Evolutionary conservation across 352 stramenopile genomes (phyloP), one percentile per base, ranked within the genome.

Genomic region (Globisporangium ultimum): DNA sequence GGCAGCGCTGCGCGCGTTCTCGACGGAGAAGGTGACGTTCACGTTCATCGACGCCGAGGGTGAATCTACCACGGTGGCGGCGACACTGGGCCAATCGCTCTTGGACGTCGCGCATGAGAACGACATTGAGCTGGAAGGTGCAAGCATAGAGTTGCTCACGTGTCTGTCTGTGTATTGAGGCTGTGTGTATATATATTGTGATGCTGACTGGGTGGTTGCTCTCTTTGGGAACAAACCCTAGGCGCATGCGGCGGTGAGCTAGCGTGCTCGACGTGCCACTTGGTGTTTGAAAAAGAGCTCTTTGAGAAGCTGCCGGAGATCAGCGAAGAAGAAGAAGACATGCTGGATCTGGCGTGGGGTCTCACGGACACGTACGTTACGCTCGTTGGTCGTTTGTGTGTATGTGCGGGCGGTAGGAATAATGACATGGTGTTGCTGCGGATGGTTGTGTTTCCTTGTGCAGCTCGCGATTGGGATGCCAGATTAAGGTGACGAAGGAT

Each of bases 271-370:
- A 98, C 93, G 32, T 98, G 93, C 73, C 93, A 98, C 76, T 67
- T 97, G 48, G 75, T 98, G 41, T 93, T 98, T 42, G 81, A 92
- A 51, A 82, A 97, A 63, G 81, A 91, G 18, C 76, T 96, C 36
- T 98, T 87, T 55, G 87, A 96, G 24, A 71, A 81, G 43, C 71
- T 98, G 20, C 91, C 91, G 11, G 72, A 84, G 67, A 91, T 96
- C 60, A 84, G 77, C 52, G 90, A 98, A 68, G 93, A 98, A 53
- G 93, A 98, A 61, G 93, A 98, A 57, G 93, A 98, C 71, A 98
- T 98, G 93, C 85, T 98, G 24, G 93, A 98, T 73, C 62, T 98
- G 34, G 93, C 93, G 28, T 97, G 90, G 84, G 93, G 90, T 1
- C 77, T 98, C 55, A 97, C 90, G 8, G 92, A 98, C 61, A 98